Evolutionary conservation across 2,329 filamentous ascomycete genomes (phyloP).

Genomic region (Dryadomyces quercus-mongolicae): DNA sequence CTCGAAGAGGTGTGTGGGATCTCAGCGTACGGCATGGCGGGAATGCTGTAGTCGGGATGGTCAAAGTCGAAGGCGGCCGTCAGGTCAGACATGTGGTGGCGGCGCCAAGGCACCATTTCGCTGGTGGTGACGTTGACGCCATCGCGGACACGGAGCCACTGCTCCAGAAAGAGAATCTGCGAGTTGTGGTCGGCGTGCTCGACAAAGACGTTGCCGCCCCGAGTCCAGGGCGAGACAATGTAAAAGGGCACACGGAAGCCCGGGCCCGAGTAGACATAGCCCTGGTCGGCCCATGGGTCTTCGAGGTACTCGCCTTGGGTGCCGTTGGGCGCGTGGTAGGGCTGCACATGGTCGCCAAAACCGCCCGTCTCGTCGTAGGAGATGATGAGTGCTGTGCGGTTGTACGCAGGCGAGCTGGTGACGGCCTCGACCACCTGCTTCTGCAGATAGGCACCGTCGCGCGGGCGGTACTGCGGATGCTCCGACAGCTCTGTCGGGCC

Average conservation of each 20-base stretch:
- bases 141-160: slow-evolving; percentile 34
- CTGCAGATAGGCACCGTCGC: slow-evolving; percentile 42
- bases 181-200: slow-evolving; percentile 36
- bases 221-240: slow-evolving; percentile 37
- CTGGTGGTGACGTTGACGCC: slow-evolving; percentile 23
- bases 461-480: slow-evolving; percentile 38
- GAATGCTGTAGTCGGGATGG: slow-evolving; percentile 13
- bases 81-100: slow-evolving; percentile 16
- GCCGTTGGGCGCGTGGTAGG: slow-evolving; percentile 29
- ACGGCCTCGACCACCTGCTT: slow-evolving; percentile 38
- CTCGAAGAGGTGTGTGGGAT: slow-evolving; percentile 15
- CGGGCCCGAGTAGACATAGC: slow-evolving; percentile 14
- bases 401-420: slow-evolving; percentile 33
- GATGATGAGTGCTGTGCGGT: slow-evolving; percentile 32
- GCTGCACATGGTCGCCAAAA: slow-evolving; percentile 28
- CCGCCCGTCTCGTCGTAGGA: slow-evolving; percentile 21
- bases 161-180: slow-evolving; percentile 34
- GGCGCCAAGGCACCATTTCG: slow-evolving; percentile 19
- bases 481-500: slow-evolving; percentile 37
- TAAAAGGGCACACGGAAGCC: slow-evolving; percentile 33
- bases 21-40: slow-evolving; percentile 15
- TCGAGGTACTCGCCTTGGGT: slow-evolving; percentile 35
- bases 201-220: slow-evolving; percentile 32
- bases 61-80: slow-evolving; percentile 21
- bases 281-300: slow-evolving; percentile 19